Base-by-base conservation (phyloP, 2,329 filamentous ascomycete genomes). In the Alternaria ethzedia region DNA sequence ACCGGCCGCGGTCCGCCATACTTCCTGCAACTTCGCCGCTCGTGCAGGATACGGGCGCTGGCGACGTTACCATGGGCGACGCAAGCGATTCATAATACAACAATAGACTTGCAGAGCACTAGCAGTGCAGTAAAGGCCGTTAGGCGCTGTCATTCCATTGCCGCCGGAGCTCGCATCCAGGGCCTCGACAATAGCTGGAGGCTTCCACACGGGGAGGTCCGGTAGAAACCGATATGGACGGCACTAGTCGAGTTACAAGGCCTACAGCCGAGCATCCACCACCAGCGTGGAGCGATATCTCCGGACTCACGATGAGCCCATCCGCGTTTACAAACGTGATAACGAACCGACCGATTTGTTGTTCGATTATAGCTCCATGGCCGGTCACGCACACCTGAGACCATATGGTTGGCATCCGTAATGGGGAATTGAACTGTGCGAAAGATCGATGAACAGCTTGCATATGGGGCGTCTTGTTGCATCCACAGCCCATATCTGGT, bases 1-100 rank as follows among this genome's bases (percentile, higher is more conserved):
- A 58, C 15, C 74, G 76, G 1, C 76, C 76, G 15, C 74, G 73
- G n/a, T 79, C 76, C 5, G 75, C 76, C 4, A 66, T 74, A 15
- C 64, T 77, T 23, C 71, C 73, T 36, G 60, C 69, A n/a, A 67
- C 72, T 25, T 71, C 70, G 15, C 66, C 72, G 11, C 64, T 71
- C 6, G 66, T 74, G n/a, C 70, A 70, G 25, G 66, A 70, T 26
- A 67, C 72, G 23, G 63, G 70, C 28, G 61, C 59, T 8, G 71
- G 65, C 17, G 74, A 78, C 50, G 67, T 77, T n/a, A 75, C 73
- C 20, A 79, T 79, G 76, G 71, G 69, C 10, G 76, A 78, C 46
- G 73, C 67, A 43, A 64, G 56, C 36, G 72, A 77, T 51, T 55
- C 61, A 20, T 63, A 60, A 55, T 17, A 15, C 8, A 17, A 47